phyloP scores from a whole-genome alignment of 2,329 filamentous ascomycete genomes.

The Biscogniauxia marginata region DNA sequence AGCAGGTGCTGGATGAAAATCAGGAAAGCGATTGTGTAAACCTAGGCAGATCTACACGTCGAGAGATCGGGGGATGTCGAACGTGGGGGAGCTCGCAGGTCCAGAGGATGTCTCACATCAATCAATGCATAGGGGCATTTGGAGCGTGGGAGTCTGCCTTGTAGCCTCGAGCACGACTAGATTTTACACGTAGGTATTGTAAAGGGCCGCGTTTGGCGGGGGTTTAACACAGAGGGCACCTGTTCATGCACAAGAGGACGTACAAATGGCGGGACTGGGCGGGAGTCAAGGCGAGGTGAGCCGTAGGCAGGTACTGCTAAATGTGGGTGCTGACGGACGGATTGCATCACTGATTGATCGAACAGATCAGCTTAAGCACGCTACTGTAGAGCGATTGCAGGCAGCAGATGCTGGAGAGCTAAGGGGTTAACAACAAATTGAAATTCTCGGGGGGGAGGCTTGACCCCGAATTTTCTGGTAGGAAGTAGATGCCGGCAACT shows the following conservation, averaged over 20 bases:
- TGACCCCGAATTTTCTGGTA: conserved; percentile 29
- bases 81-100: too few relatives aligned
- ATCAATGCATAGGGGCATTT: too few relatives aligned
- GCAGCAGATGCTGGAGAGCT: conserved; percentile 6
- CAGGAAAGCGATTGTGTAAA: too few relatives aligned
- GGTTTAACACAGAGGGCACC: neutral
- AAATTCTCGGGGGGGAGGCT: conserved; percentile 26
- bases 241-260: neutral
- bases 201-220: neutral
- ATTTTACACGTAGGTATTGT: neutral
- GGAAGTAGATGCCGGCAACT: conserved; percentile 24
- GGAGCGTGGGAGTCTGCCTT: too few relatives aligned
- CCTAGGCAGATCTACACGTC: too few relatives aligned
- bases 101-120: too few relatives aligned
- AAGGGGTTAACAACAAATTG: conserved; percentile 15
- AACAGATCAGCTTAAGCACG: neutral
- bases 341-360: neutral
- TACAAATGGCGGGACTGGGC: neutral
- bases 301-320: too few relatives aligned
- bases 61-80: too few relatives aligned
- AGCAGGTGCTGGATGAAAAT: too few relatives aligned
- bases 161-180: neutral
- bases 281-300: too few relatives aligned
- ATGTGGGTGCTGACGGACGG: too few relatives aligned
- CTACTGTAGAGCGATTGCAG: neutral